phyloP scores from a whole-genome alignment of 2,329 filamentous ascomycete species.

The Arachnopeziza araneosa region DNA sequence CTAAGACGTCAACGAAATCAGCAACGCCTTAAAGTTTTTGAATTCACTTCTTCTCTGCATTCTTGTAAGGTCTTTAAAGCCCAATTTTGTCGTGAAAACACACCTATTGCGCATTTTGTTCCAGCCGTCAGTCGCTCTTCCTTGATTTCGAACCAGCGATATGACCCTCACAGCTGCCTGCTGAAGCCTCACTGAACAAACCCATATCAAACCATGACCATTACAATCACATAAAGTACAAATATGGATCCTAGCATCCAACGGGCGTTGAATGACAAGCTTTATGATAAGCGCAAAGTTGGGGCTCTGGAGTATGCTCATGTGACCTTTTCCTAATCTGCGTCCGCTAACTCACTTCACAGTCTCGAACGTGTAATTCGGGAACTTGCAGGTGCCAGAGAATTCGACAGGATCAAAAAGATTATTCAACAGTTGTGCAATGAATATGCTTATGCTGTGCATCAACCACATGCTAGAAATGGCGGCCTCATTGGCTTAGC shows the following conservation, averaged over 20 bases:
- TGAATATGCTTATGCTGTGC: slow-evolving; percentile 94
- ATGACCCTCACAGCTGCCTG: neutral
- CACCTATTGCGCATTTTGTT: neutral
- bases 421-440: slow-evolving; percentile 96
- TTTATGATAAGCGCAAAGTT: slow-evolving; percentile 96
- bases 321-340: neutral
- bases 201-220: slow-evolving; percentile 13
- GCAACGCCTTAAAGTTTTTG: neutral
- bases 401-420: slow-evolving; percentile 74
- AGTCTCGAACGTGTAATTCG: slow-evolving; percentile 90
- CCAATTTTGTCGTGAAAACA: neutral
- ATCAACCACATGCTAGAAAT: slow-evolving; percentile 94
- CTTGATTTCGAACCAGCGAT: neutral
- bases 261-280: slow-evolving; percentile 91
- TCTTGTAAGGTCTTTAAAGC: neutral
- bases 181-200: slow-evolving; percentile 2
- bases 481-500: slow-evolving; percentile 93
- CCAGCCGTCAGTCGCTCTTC: neutral
- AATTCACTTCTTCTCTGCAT: neutral
- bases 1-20: too few relatives aligned
- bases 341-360: slow-evolving; percentile 11
- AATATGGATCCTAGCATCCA: slow-evolving; percentile 85
- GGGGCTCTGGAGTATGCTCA: slow-evolving; percentile 82
- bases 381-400: slow-evolving; percentile 69
- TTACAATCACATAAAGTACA: slow-evolving; percentile 6